Base-by-base conservation (phyloP, 2,329 filamentous ascomycete species). In the Akanthomyces dipterigenus region DNA sequence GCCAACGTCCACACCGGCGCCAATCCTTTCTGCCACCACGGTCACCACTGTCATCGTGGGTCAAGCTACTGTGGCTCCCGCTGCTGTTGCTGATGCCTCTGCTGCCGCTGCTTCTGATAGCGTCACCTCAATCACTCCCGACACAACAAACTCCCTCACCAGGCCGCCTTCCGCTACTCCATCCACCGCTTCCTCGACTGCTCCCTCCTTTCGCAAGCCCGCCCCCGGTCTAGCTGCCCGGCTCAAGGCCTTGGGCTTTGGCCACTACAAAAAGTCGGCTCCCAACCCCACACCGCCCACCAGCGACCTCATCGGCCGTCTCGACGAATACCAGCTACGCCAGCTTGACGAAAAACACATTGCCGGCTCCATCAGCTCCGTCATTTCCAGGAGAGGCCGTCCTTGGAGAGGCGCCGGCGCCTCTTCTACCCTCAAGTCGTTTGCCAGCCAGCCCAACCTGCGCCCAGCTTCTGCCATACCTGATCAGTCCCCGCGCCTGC, bases 251-350 rank as follows among this genome's bases (percentile, higher is more conserved):
- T 77, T 88, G 49, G 85, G 85, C 43, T 86, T 88, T 64, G 83
- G 82, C 61, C 72, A 74, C 28, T 64, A 73, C 56, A 76, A 75
- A 64, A 75, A 76, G 63, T 67, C 74, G 64, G 70, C 70, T 51
- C 61, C 65, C 57, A 63, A 67, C 20, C 62, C 65, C 24, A 42
- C 62, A 38, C 51, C 66, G 18, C 66, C 72, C 26, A 68, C 70
- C 55, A 67, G 65, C 72, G 80, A 83, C 55, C 75, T 76, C 69
- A 80, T 90, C 68, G 88, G 88, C 66, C 85, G 88, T 63, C 84
- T 91, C 60, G 81, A 88, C 67, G 86, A 90, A 73, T 80, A 86
- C 65, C 87, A 90, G 68, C 80, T 91, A 62, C 82, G 85, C 66
- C 80, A 86, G 69, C 82, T 91, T 68, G 88, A 92, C 76, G 78